Evolutionary conservation across 2,329 filamentous ascomycete genomes (phyloP), one percentile per base, ranked within the genome.

Genomic region (Penicillium sp.): DNA sequence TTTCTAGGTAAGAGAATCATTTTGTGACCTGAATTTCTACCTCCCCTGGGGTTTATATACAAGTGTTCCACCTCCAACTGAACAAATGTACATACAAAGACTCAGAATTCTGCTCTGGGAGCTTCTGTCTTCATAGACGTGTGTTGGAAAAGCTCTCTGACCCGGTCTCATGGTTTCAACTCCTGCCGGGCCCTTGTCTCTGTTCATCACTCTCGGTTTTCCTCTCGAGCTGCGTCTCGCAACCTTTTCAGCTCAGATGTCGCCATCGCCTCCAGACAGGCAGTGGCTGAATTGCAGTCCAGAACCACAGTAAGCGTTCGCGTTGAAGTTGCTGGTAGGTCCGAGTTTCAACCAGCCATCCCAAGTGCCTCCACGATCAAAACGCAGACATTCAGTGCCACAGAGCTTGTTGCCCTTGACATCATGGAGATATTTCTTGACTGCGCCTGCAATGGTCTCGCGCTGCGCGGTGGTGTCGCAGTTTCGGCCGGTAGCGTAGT

Each of bases 281-380:
- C 38, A 39, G 13, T 26, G 26, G 25, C 38, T 39, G 35, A 52
- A 45, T 13, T 9, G 24, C 4, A 49, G 33, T 2, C 13, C 26
- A 1, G 43, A 12, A n/a, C 50, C 43, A 44, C 50, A 52, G 33
- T 49, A 52, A 11, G 43, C 47, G 9, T 43, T 11, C 13, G 37
- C 28, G n/a, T 52, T 43, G 39, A 49, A 49, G 13, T 1, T 24
- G 12, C 24, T 26, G 1, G 38, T 39, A 9, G 38, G 38, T 7
- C 43, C 48, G 5, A 51, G 24, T 40, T 53, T 53, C 45, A 53
- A 43, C 38, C 39, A 51, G 37, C 48, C 48, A 34, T 43, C 43
- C 45, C 39, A 46, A 11, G 39, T 46, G 26, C 48, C 39, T 12
- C 43, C 43, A 34, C 43, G 45, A 6, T 43, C 39, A 26, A 48